Evolutionary conservation across 257 asterid species (phyloP).

Genomic region (Salvia hispanica): DNA sequence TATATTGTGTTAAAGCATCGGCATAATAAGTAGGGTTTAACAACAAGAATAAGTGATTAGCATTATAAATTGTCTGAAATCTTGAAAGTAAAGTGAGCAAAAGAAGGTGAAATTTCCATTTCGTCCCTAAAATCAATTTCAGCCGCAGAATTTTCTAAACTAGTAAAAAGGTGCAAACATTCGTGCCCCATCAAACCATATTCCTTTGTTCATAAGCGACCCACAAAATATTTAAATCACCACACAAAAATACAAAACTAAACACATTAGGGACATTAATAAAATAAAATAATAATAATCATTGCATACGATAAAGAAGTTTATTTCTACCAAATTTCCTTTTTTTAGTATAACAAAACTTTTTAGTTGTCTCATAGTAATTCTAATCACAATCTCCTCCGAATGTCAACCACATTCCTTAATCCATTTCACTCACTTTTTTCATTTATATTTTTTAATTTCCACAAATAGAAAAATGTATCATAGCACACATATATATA

Average conservation of each 20-base stretch:
- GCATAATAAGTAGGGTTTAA: not conserved
- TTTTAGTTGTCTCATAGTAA: slow-evolving; percentile 18
- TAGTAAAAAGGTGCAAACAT: slow-evolving; percentile 21
- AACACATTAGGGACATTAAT: slow-evolving; percentile 18
- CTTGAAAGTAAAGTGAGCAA: slow-evolving; percentile 31
- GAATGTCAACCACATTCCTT: slow-evolving; percentile 57
- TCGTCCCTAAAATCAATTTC: not conserved
- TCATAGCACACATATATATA: slow-evolving; percentile 19
- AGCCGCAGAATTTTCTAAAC: slow-evolving; percentile 23
- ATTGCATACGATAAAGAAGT: slow-evolving; percentile 11
- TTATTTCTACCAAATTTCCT: slow-evolving; percentile 22
- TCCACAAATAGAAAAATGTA: not conserved
- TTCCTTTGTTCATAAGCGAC: slow-evolving; percentile 38
- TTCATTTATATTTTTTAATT: not conserved
- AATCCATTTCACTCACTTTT: slow-evolving; percentile 5
- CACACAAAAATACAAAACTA: slow-evolving; percentile 22
- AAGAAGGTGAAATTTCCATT: slow-evolving; percentile 21
- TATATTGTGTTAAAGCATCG: not conserved
- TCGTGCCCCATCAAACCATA: slow-evolving; percentile 29
- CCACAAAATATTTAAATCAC: slow-evolving; percentile 17
- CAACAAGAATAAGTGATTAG: not conserved
- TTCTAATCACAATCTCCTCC: slow-evolving; percentile 7
- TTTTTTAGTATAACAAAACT: not conserved
- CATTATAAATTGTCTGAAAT: slow-evolving; percentile 18
- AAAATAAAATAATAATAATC: not conserved